phyloP scores from a whole-genome alignment of 768 basidiomycete species.

The Suillus sp. region DNA sequence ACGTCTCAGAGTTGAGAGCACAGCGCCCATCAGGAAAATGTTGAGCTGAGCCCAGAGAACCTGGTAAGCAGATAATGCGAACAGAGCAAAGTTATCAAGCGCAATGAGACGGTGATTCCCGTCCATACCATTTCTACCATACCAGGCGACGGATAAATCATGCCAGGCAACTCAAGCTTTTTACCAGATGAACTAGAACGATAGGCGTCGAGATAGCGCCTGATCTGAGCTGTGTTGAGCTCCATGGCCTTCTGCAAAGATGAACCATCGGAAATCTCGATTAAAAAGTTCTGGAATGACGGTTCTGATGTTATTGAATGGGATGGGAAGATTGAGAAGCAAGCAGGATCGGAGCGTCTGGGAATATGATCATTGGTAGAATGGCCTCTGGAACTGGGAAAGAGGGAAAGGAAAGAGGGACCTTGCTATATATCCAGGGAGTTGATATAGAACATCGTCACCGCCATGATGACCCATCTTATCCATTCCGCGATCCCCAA shows the following conservation, averaged over 20 bases:
- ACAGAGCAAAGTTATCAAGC: constrained; percentile 31
- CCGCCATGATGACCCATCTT: constrained; percentile 93
- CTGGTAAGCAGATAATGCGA: constrained; percentile 62
- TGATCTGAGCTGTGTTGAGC: constrained; percentile 75
- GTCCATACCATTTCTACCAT: constrained; percentile 32
- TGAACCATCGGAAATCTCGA: constrained; percentile 37
- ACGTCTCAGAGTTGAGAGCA: constrained; percentile 51
- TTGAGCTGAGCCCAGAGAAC: constrained; percentile 96
- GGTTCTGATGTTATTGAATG: constrained; percentile 92
- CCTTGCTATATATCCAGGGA: constrained; percentile 92
- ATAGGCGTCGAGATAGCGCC: constrained; percentile 75
- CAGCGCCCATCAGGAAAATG: constrained; percentile 64
- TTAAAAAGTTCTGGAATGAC: constrained; percentile 92
- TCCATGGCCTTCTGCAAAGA: constrained; percentile 61
- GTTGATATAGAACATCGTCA: constrained; percentile 75
- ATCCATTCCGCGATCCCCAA: constrained; percentile 99
- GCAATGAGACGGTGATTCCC: constrained; percentile 18
- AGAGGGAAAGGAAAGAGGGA: constrained; percentile 55
- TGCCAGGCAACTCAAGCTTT: constrained; percentile 74
- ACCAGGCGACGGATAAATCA: constrained; percentile 50
- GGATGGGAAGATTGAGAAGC: constrained; percentile 70
- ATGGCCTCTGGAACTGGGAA: constrained; percentile 51
- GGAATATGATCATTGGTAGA: constrained; percentile 58
- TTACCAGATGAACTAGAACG: constrained; percentile 66
- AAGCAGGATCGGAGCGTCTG: constrained; percentile 47